Evolutionary conservation across 768 basidiomycete species (phyloP).

Genomic region (Austroboletus eburneus): DNA sequence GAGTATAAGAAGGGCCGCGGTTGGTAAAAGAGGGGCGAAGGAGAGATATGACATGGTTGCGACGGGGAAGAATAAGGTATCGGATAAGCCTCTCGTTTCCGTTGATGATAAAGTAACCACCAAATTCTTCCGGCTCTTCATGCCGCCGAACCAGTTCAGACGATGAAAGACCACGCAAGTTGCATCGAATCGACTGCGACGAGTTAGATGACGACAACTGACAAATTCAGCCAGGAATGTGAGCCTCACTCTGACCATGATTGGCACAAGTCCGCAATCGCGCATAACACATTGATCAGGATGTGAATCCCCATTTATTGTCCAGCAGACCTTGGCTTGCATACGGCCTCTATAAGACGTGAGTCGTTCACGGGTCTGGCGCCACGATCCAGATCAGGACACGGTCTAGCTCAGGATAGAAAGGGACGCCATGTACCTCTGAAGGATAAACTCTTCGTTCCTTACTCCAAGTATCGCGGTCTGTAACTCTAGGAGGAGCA

Average conservation of each 20-base stretch:
- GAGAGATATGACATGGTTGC: constrained; percentile 93
- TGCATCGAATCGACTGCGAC: constrained; percentile 82
- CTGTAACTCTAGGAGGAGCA: constrained; percentile 80
- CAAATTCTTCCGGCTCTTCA: constrained; percentile 98
- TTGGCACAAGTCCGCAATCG: constrained; percentile 90
- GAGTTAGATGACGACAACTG: constrained; percentile 1
- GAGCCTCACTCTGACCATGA: constrained; percentile 89
- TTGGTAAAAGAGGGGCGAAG: constrained; percentile 87
- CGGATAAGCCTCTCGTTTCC: constrained; percentile 99
- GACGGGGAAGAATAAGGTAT: constrained; percentile 91
- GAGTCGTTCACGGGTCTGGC: constrained; percentile 86
- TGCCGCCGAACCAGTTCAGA: constrained; percentile 83
- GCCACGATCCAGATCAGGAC: constrained; percentile 7
- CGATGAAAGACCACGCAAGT: constrained; percentile 81
- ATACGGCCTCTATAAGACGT: constrained; percentile 90
- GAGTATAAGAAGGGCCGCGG: constrained; percentile 93
- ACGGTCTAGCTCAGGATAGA: not conserved
- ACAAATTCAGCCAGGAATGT: not conserved
- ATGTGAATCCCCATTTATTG: constrained; percentile 61
- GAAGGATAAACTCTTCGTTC: constrained; percentile 83
- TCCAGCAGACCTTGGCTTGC: constrained; percentile 84
- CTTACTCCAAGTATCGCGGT: constrained; percentile 68
- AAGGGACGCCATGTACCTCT: constrained; percentile 52
- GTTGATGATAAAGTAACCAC: constrained; percentile 98
- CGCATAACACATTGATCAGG: constrained; percentile 61